These are phyloP conservation scores for Garcia nutans DNA, from an alignment of 345 rosid species.

Conservation along the genomic window DNA sequence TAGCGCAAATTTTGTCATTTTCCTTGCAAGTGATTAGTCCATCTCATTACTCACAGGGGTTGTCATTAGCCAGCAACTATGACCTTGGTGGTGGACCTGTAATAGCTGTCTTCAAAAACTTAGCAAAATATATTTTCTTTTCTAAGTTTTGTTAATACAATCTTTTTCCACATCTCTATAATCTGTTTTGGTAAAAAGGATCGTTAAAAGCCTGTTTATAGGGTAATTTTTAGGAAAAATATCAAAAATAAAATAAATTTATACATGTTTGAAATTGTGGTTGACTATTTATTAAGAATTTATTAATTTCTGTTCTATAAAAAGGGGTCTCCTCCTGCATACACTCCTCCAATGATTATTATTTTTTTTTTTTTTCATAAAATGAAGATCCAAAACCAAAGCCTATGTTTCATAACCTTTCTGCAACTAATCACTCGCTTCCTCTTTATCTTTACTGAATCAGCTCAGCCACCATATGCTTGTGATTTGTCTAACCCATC, in stretches of 20 bases:
- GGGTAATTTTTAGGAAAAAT: too few species aligned
- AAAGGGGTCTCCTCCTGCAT: neutral
- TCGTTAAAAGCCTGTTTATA: too few species aligned
- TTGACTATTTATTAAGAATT: neutral
- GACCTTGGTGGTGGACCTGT: neutral
- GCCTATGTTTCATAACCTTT: neutral
- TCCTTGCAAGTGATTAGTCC: neutral
- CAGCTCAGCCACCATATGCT: conserved; percentile 53
- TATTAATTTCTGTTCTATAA: neutral
- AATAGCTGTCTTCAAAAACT: neutral
- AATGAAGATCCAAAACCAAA: conserved; percentile 17
- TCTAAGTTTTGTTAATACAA: too few species aligned
- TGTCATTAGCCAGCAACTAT: neutral
- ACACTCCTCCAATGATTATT: too few species aligned
- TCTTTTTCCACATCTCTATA: too few species aligned
- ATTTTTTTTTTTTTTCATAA: neutral
- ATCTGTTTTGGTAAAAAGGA: too few species aligned
- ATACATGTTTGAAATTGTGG: neutral
- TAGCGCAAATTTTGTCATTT: too few species aligned
- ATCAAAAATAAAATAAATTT: too few species aligned
- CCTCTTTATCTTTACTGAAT: conserved; percentile 13
- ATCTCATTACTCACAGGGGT: too few species aligned
- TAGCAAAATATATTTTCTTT: neutral
- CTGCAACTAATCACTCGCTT: neutral
- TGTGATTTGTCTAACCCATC: conserved; percentile 55